phyloP scores from a whole-genome alignment of 768 basidiomycete species.

The Dioszegia aurantiaca region DNA sequence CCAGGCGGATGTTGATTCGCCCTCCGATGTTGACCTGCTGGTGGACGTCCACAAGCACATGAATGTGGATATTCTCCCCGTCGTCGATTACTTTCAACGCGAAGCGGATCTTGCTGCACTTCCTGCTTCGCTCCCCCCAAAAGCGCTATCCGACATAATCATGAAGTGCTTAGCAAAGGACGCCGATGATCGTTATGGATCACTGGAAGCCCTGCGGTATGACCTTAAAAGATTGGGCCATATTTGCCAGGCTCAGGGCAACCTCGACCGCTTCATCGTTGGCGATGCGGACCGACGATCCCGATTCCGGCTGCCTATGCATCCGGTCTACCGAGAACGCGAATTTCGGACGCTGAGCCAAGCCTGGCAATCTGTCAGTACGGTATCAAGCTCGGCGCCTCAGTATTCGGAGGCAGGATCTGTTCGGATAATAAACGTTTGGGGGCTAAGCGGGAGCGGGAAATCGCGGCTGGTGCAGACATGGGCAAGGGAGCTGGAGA shows the following conservation, averaged over 20 bases:
- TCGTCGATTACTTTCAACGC: constrained; percentile 11
- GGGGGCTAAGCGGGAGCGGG: constrained; percentile 28
- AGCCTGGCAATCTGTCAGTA: constrained; percentile 11
- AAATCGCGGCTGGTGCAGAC: constrained; percentile 24
- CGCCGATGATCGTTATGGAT: constrained; percentile 38
- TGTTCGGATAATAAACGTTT: constrained; percentile 21
- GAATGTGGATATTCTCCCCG: constrained; percentile 18
- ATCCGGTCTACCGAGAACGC: constrained; percentile 20
- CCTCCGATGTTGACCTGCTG: constrained; percentile 29
- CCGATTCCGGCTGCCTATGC: constrained; percentile 20
- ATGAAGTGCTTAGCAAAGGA: constrained; percentile 34
- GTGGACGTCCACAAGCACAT: constrained; percentile 38
- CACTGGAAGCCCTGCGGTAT: constrained; percentile 30
- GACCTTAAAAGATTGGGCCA: constrained; percentile 34
- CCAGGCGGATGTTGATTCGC: constrained; percentile 14
- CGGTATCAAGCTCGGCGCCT: neutral
- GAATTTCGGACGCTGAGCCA: constrained; percentile 20
- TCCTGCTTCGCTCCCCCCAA: constrained; percentile 16
- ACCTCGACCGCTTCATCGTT: constrained; percentile 22
- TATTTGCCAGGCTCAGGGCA: constrained; percentile 20
- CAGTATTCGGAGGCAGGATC: constrained; percentile 1
- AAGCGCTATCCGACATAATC: constrained; percentile 35
- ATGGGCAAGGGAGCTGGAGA: constrained; percentile 21
- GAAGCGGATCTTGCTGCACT: constrained; percentile 12
- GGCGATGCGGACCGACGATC: constrained; percentile 30